Conservation (phyloP, 805 yeast species). For the Starmerella roubikii region DNA sequence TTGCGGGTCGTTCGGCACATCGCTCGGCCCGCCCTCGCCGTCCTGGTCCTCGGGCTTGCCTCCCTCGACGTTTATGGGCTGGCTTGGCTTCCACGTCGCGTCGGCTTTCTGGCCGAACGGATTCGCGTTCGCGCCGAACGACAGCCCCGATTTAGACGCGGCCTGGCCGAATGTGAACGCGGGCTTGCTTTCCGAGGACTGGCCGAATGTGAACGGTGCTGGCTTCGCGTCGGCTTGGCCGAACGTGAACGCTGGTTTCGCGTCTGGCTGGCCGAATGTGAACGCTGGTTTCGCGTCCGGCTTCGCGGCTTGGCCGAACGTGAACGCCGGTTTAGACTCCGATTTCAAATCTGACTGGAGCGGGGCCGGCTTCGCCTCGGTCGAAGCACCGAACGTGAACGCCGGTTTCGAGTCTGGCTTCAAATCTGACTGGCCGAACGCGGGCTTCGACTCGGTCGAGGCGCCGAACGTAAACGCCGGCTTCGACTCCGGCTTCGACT, state of each 20-base stretch:
- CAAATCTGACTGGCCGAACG: not conserved
- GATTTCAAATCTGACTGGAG: slow-evolving; percentile 2
- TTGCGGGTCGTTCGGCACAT: slow-evolving; percentile 29
- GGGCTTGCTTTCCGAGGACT: not conserved
- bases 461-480: slow-evolving; percentile 22
- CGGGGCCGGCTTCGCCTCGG: not conserved
- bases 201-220: slow-evolving; percentile 8
- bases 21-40: slow-evolving; percentile 32
- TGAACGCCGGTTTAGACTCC: not conserved
- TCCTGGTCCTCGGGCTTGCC: slow-evolving; percentile 11
- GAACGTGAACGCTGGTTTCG: slow-evolving; percentile 14
- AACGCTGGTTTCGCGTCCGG: slow-evolving; percentile 21
- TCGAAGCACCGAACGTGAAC: slow-evolving; percentile 22
- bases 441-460: not conserved
- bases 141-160: slow-evolving; percentile 1
- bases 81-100: slow-evolving; percentile 18
- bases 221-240: slow-evolving; percentile 12
- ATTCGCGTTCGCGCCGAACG: slow-evolving; percentile 14
- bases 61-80: slow-evolving; percentile 9
- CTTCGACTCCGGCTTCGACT: slow-evolving; percentile 5
- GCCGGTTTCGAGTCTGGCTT: slow-evolving; percentile 11
- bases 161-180: slow-evolving; percentile 4
- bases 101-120: slow-evolving; percentile 1
- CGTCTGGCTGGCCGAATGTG: slow-evolving; percentile 20
- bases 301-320: not conserved